Evolutionary conservation across 75 land plant species (phyloP).

Genomic region (Adiantum capillusveneris): DNA sequence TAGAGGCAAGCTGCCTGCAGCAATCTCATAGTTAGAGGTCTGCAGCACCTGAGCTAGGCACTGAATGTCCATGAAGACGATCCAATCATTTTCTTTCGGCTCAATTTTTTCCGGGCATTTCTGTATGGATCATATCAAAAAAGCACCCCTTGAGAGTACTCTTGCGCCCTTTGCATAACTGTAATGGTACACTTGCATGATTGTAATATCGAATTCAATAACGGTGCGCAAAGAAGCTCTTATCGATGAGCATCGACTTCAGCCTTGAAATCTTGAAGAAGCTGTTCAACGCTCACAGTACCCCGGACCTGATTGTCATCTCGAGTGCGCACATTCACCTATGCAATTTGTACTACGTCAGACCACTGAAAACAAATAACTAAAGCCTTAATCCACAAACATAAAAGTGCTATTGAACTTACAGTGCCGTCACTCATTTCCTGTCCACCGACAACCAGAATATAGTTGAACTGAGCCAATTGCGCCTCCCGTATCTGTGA

Average conservation of each 20-base stretch:
- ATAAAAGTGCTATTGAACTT: background rate
- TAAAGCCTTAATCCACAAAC: background rate
- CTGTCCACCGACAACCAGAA: conserved; percentile 88
- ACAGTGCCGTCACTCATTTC: conserved; percentile 66
- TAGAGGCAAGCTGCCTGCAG: too few relatives aligned
- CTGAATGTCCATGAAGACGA: too few relatives aligned
- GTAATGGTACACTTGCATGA: too few relatives aligned
- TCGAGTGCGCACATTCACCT: conserved; percentile 84
- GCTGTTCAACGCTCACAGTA: conserved; percentile 36
- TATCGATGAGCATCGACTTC: conserved; percentile 32
- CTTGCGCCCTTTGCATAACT: too few relatives aligned
- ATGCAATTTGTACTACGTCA: background rate
- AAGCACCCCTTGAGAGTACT: too few relatives aligned
- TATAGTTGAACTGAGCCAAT: conserved; percentile 92
- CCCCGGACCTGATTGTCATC: conserved; percentile 41
- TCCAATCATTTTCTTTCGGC: too few relatives aligned
- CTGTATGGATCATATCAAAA: too few relatives aligned
- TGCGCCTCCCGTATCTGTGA: conserved; percentile 92
- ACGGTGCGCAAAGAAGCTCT: too few relatives aligned
- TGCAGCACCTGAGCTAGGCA: too few relatives aligned
- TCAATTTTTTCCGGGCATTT: too few relatives aligned
- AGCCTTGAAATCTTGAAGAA: conserved; percentile 46
- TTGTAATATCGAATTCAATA: too few relatives aligned
- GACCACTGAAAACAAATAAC: background rate
- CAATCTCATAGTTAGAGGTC: too few relatives aligned